Conservation (phyloP, 2,329 filamentous ascomycete species). For the Fusarium concolor region DNA sequence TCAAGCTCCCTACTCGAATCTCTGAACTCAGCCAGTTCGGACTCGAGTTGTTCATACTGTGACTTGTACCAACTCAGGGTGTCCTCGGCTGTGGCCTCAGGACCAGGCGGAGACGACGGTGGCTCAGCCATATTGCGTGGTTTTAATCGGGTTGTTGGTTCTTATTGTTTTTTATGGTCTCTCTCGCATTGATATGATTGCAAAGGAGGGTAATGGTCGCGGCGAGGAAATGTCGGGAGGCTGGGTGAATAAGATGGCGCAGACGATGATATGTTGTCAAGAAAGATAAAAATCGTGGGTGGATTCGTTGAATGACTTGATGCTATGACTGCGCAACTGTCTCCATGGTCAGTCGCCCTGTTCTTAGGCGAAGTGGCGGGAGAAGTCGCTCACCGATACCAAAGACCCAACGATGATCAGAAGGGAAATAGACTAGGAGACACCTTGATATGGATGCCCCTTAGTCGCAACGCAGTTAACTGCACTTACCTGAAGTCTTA, state of each 20-base stretch:
- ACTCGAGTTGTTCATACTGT: slow-evolving; percentile 92
- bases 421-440: slow-evolving; percentile 21
- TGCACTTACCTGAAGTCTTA: slow-evolving; percentile 37
- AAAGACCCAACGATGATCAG: slow-evolving; percentile 32
- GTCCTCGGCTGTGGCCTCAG: slow-evolving; percentile 71
- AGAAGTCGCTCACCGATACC: slow-evolving; percentile 44
- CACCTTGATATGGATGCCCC: slow-evolving; percentile 18
- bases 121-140: slow-evolving; percentile 64
- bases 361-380: slow-evolving; percentile 34
- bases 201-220: slow-evolving; percentile 23
- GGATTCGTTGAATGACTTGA: slow-evolving; percentile 12
- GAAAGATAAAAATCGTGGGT: slow-evolving; percentile 18
- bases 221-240: slow-evolving; percentile 15
- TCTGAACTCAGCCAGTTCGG: slow-evolving; percentile 93
- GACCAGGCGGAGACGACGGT: slow-evolving; percentile 71
- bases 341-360: slow-evolving; percentile 34
- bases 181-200: slow-evolving; percentile 27
- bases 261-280: slow-evolving; percentile 6
- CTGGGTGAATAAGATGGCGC: slow-evolving; percentile 18
- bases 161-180: slow-evolving; percentile 25
- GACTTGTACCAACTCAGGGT: slow-evolving; percentile 94
- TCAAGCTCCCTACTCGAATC: slow-evolving; percentile 94
- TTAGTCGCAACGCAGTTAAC: slow-evolving; percentile 10
- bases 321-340: slow-evolving; percentile 28
- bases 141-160: slow-evolving; percentile 22